These are phyloP conservation scores for Puccinia coronata DNA, from an alignment of 1,284 basidiomycete species.

Conservation along the genomic window DNA sequence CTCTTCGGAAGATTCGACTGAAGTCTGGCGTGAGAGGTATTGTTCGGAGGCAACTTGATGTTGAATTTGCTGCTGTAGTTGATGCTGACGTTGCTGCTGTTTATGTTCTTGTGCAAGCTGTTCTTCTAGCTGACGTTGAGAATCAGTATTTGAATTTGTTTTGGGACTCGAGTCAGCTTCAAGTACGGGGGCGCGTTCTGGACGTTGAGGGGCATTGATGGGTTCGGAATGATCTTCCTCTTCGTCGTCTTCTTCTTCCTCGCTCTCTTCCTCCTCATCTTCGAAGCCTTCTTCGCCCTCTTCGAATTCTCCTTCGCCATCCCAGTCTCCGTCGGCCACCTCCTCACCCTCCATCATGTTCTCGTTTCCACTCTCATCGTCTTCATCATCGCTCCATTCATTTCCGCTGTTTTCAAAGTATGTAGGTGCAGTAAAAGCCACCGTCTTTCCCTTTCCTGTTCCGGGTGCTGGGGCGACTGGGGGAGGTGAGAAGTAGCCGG, in stretches of 20 bases:
- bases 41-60: slow-evolving; percentile 56
- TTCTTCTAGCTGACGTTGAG: slow-evolving; percentile 52
- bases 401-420: slow-evolving; percentile 63
- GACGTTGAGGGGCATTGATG: slow-evolving; percentile 52
- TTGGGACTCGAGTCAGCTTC: slow-evolving; percentile 62
- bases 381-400: slow-evolving; percentile 69
- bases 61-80: slow-evolving; percentile 58
- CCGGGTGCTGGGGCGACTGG: slow-evolving; percentile 52
- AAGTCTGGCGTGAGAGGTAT: slow-evolving; percentile 51
- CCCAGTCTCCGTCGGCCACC: slow-evolving; percentile 69
- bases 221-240: slow-evolving; percentile 29
- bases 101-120: slow-evolving; percentile 52
- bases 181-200: slow-evolving; percentile 64
- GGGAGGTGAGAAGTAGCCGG: slow-evolving; percentile 53
- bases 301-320: slow-evolving; percentile 63
- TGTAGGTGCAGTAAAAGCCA: slow-evolving; percentile 62
- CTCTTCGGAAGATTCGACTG: slow-evolving; percentile 12
- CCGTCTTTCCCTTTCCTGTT: slow-evolving; percentile 54
- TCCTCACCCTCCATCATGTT: slow-evolving; percentile 60
- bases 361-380: slow-evolving; percentile 55
- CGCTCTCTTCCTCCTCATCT: slow-evolving; percentile 51
- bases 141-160: slow-evolving; percentile 56
- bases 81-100: slow-evolving; percentile 52
- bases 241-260: slow-evolving; percentile 51
- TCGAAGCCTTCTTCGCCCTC: slow-evolving; percentile 52